Conservation (phyloP, 176 grass and related monocot genomes). For the bread wheat (Triticum aestivum) region DNA sequence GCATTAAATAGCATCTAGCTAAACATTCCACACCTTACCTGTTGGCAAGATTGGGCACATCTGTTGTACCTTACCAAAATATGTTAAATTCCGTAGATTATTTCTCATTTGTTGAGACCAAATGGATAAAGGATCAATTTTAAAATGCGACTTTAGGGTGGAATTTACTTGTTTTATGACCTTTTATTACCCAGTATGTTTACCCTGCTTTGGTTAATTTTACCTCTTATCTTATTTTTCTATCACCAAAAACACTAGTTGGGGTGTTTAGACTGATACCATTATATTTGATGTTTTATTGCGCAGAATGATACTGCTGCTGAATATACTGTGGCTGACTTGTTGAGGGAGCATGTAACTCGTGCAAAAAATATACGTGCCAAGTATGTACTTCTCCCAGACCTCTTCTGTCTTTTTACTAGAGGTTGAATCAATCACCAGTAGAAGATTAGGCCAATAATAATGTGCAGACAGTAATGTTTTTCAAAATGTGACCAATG, state of each 20-base stretch:
- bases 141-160: background rate
- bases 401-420: background rate
- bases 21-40: conserved; percentile 4
- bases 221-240: background rate
- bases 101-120: background rate
- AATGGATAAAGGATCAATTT: background rate
- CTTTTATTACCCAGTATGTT: background rate
- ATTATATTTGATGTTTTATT: conserved; percentile 27
- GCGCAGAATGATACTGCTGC: conserved; percentile 41
- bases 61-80: conserved; percentile 6
- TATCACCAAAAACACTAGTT: background rate
- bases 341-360: conserved; percentile 61
- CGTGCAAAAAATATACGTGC: conserved; percentile 58
- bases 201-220: background rate
- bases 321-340: conserved; percentile 44
- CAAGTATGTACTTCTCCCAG: conserved; percentile 29
- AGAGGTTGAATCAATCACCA: background rate
- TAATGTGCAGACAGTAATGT: background rate
- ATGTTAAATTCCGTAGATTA: background rate
- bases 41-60: conserved; percentile 6
- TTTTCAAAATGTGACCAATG: background rate
- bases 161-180: conserved; percentile 11
- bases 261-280: background rate
- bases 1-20: background rate
- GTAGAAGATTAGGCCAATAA: background rate